phyloP scores from a whole-genome alignment of 1,139 yeast genomes.

The Nakaseomyces bracarensis region DNA sequence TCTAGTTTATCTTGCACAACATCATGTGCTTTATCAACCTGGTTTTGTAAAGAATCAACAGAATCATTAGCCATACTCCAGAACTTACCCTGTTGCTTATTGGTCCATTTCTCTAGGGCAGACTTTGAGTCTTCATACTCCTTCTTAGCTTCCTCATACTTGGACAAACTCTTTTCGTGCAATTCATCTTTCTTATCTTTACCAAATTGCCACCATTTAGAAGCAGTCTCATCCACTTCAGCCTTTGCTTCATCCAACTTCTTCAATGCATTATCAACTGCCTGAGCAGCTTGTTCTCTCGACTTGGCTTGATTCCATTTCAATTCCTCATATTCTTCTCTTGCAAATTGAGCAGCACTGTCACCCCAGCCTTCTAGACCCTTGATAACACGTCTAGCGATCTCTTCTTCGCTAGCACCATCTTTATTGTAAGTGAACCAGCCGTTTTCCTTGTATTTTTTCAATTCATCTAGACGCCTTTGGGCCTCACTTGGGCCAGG shows the following conservation, averaged over 20 bases:
- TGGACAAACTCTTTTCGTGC: conserved; percentile 27
- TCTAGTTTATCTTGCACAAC: conserved; percentile 4
- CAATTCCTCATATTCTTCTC: conserved; percentile 35
- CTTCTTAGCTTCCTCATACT: conserved; percentile 30
- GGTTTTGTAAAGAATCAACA: not conserved
- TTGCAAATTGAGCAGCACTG: conserved; percentile 36
- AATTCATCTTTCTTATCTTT: conserved; percentile 18
- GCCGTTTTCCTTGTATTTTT: conserved; percentile 22
- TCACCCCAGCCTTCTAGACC: conserved; percentile 42
- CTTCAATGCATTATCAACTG: conserved; percentile 15
- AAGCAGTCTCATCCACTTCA: conserved; percentile 25
- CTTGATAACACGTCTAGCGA: conserved; percentile 31
- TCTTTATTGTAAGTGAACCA: conserved; percentile 22
- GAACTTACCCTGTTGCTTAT: conserved; percentile 23
- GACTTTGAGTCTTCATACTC: conserved; percentile 29
- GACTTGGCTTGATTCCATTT: conserved; percentile 14
- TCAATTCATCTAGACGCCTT: conserved; percentile 20
- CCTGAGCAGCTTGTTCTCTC: conserved; percentile 14
- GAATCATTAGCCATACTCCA: conserved; percentile 16
- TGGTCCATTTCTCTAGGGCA: conserved; percentile 26
- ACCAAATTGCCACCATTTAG: conserved; percentile 30
- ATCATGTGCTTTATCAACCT: conserved; percentile 6
- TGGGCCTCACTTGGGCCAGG: conserved; percentile 25
- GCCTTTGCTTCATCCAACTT: conserved; percentile 31
- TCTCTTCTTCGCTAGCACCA: conserved; percentile 21